Evolutionary conservation across 192 early-diverging fungal genomes (phyloP), one percentile per base, ranked within the genome.

Genomic region (Endogone sp.): DNA sequence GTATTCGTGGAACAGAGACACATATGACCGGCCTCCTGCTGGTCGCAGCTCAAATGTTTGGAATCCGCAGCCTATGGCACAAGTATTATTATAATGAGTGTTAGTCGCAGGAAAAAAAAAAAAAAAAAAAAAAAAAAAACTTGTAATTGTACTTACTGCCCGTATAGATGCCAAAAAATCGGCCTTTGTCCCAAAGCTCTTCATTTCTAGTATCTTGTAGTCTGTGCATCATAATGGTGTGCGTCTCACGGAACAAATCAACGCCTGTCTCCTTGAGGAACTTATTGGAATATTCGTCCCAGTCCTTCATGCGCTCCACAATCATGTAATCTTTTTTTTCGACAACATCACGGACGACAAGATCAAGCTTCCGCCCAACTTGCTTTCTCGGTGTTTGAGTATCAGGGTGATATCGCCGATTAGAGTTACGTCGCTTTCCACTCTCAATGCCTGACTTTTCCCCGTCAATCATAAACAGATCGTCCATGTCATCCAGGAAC

Each of bases 161-260:
- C 62, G 75, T 66, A 67, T 71, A 76, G 16, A 76, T 60, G 31
- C 70, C 28, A 27, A 76, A 76, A 62, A 76, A 76, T 22, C 75
- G 65, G 0, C 70, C 66, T 25, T 71, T 26, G 11, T 25, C 57
- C 16, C 63, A 58, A 32, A 76, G 69, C n/a, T 54, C 44, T 24
- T 26, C n/a, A 56, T 21, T 26, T 13, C 62, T 37, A 54, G 56
- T 57, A n/a, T 76, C 75, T 60, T 72, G 75, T 16, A 72, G 32
- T 10, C 75, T 66, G 61, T 71, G 69, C 27, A 66, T 68, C 61
- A 59, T 59, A 32, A 71, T 75, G 62, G 71, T 66, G 28, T 71
- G 74, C 16, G 71, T 69, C 30, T 71, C 65, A 62, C 71, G 70
- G 60, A 75, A 71, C 65, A 75, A 55, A 3, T 63, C 60, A 37